Evolutionary conservation across 2,329 filamentous ascomycete genomes (phyloP).

Genomic region (Hypoxylon sp.): DNA sequence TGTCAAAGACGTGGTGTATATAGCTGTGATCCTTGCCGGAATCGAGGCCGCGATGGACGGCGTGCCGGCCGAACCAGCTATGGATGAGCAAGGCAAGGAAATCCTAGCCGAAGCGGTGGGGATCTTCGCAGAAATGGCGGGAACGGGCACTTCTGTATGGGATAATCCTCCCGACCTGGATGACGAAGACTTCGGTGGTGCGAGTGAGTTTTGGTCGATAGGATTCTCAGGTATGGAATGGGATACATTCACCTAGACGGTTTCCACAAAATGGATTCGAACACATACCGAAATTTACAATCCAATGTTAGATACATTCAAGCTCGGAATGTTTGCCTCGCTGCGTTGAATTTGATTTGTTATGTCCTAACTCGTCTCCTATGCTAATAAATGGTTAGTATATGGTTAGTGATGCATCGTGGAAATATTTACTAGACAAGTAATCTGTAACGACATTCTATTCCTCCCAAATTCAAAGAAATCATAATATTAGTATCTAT

Average conservation of each 20-base stretch:
- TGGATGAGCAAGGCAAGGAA: constrained; percentile 8
- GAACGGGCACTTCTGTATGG: not conserved
- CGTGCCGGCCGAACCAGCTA: not conserved
- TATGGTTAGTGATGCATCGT: no score
- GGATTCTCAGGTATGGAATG: constrained; percentile 18
- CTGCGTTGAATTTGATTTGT: no score
- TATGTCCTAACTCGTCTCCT: no score
- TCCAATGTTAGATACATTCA: no score
- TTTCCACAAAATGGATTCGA: no score
- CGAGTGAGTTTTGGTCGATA: constrained; percentile 21
- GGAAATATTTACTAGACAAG: no score
- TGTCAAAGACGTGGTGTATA: constrained; percentile 13
- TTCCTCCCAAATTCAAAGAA: no score
- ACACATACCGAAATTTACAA: no score
- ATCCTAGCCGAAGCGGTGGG: not conserved
- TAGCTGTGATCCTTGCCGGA: constrained; percentile 6
- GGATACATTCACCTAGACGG: constrained; percentile 15
- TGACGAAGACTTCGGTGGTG: constrained; percentile 4
- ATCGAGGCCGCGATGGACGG: constrained; percentile 13
- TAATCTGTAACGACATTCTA: no score
- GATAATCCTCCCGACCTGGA: not conserved
- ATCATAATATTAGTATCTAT: no score
- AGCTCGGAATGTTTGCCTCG: no score
- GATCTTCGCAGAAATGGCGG: constrained; percentile 6
- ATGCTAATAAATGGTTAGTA: no score